phyloP scores from a whole-genome alignment of 1,139 yeast species.

The Hansenula anomala region DNA sequence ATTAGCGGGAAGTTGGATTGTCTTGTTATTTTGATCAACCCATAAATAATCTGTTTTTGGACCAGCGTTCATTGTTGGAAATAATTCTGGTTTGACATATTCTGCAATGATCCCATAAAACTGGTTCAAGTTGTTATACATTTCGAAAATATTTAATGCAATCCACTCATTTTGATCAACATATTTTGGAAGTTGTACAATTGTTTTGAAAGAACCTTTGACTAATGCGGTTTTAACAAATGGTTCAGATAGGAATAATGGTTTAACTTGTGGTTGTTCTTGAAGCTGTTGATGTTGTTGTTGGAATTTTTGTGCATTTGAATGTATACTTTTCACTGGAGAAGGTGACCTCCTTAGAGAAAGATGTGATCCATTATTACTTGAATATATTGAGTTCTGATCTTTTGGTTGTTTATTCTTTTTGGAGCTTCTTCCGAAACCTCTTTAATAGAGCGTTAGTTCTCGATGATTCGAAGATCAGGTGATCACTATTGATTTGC shows the following conservation, averaged over 20 bases:
- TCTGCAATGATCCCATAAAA: slow-evolving; percentile 87
- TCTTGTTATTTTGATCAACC: slow-evolving; percentile 75
- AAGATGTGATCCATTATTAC: slow-evolving; percentile 30
- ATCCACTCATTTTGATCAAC: slow-evolving; percentile 96
- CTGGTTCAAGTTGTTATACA: slow-evolving; percentile 79
- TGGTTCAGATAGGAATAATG: slow-evolving; percentile 84
- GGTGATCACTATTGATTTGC: no score
- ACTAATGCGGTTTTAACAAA: slow-evolving; percentile 92
- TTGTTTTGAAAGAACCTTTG: slow-evolving; percentile 95
- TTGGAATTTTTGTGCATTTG: slow-evolving; percentile 10
- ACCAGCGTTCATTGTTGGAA: slow-evolving; percentile 95
- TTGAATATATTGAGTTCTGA: slow-evolving; percentile 24
- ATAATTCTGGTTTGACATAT: slow-evolving; percentile 81
- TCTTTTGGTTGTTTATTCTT: slow-evolving; percentile 29
- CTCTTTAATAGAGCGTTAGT: no score
- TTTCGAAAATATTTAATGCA: slow-evolving; percentile 87
- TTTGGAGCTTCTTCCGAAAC: slow-evolving; percentile 35
- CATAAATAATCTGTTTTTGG: slow-evolving; percentile 87
- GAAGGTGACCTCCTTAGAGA: slow-evolving; percentile 32
- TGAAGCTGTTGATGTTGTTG: slow-evolving; percentile 12
- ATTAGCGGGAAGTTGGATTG: slow-evolving; percentile 84
- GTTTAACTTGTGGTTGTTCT: slow-evolving; percentile 28
- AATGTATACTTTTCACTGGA: slow-evolving; percentile 23
- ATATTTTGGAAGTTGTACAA: slow-evolving; percentile 90
- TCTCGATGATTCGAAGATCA: no score